Evolutionary conservation across 2,329 filamentous ascomycete species (phyloP).

Genomic region (Diaporthe destruens): DNA sequence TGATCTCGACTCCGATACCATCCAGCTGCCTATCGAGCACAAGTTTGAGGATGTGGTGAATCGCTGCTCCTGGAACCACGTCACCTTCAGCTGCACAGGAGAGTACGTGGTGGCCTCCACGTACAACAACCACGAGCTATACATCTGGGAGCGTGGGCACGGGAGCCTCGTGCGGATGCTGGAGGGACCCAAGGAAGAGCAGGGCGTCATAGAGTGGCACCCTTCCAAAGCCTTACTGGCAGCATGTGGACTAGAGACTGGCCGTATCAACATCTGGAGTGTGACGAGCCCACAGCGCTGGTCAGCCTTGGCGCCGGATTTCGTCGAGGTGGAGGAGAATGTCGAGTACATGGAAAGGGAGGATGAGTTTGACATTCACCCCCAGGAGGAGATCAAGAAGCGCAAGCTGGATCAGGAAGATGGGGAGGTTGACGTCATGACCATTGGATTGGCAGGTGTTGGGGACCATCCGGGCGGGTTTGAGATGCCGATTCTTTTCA

Average conservation of each 20-base stretch:
- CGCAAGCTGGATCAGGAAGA: conserved; percentile 91
- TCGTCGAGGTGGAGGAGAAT: conserved; percentile 97
- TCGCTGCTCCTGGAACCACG: conserved; percentile 94
- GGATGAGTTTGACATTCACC: conserved; percentile 98
- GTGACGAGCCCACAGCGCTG: conserved; percentile 95
- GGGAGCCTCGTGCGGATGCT: conserved; percentile 96
- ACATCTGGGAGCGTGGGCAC: conserved; percentile 96
- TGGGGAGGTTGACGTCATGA: conserved; percentile 91
- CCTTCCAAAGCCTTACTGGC: conserved; percentile 88
- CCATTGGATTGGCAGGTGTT: conserved; percentile 75
- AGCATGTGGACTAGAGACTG: conserved; percentile 92
- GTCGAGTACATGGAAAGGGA: conserved; percentile 96
- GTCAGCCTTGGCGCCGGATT: conserved; percentile 97
- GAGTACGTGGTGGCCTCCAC: conserved; percentile 98
- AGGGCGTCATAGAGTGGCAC: conserved; percentile 98
- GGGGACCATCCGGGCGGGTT: conserved; percentile 72
- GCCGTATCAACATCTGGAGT: conserved; percentile 95
- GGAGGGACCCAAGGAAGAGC: conserved; percentile 95
- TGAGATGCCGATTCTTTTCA: conserved; percentile 91
- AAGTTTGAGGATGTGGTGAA: conserved; percentile 99
- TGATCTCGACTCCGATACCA: conserved; percentile 83
- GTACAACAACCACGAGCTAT: conserved; percentile 98
- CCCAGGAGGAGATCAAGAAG: conserved; percentile 93
- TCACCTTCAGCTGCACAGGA: conserved; percentile 92
- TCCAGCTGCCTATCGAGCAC: conserved; percentile 93